Evolutionary conservation across 2,329 filamentous ascomycete genomes (phyloP).

Genomic region (Cryphonectria parasitica): DNA sequence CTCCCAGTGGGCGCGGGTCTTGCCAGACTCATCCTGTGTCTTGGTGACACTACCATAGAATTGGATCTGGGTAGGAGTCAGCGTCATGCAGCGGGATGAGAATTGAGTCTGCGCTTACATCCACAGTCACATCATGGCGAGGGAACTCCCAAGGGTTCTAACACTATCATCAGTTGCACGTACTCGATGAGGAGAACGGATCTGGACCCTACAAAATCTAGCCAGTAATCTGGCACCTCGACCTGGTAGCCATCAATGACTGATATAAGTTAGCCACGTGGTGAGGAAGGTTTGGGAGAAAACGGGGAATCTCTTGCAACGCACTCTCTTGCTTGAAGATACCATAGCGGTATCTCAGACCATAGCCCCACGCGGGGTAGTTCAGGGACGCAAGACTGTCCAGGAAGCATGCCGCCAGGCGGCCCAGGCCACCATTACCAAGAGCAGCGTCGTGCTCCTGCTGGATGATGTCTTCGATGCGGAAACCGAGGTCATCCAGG

Average conservation of each 20-base stretch:
- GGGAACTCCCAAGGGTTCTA: slow-evolving; percentile 96
- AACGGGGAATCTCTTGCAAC: background rate
- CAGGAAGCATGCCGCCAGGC: slow-evolving; percentile 93
- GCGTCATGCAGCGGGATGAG: slow-evolving; percentile 12
- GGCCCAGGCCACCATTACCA: slow-evolving; percentile 92
- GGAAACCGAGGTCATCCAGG: slow-evolving; percentile 87
- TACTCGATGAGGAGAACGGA: too few relatives aligned
- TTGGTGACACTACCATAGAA: slow-evolving; percentile 90
- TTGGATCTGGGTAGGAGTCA: slow-evolving; percentile 64
- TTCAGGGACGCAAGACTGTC: slow-evolving; percentile 95
- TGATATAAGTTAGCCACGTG: background rate
- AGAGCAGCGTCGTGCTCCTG: slow-evolving; percentile 97
- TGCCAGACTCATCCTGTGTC: slow-evolving; percentile 74
- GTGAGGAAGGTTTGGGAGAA: too few relatives aligned
- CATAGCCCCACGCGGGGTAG: slow-evolving; percentile 97
- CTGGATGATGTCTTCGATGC: slow-evolving; percentile 90
- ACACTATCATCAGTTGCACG: background rate
- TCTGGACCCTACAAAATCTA: slow-evolving; percentile 62
- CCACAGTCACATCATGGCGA: slow-evolving; percentile 90
- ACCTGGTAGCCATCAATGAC: slow-evolving; percentile 96
- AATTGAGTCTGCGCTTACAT: slow-evolving; percentile 54
- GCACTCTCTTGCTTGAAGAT: slow-evolving; percentile 96
- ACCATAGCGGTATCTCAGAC: slow-evolving; percentile 90
- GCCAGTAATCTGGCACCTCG: slow-evolving; percentile 97
- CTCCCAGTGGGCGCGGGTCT: slow-evolving; percentile 78